Evolutionary conservation across 495 filamentous ascomycete genomes (phyloP), one percentile per base, ranked within the genome.

Genomic region (Talaromyces liani): DNA sequence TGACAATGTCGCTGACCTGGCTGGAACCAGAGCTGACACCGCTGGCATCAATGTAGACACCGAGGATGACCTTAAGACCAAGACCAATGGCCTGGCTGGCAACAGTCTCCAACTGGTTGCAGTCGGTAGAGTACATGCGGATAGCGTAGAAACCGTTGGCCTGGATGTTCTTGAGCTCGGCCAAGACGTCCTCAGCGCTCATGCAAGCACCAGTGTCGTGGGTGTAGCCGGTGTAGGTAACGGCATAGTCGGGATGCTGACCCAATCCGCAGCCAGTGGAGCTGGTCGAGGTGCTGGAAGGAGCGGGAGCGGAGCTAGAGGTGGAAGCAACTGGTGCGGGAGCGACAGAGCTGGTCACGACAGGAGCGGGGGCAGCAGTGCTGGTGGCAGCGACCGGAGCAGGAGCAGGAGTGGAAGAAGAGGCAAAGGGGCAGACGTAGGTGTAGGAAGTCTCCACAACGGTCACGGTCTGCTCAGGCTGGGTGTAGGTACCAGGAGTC

Each of bases 111-210:
- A 97, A 91, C 65, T 84, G 85, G 73, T 79, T 81, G 83, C 93
- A 98, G 85, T 96, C 93, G 68, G 92, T 90, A 65, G 87, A 89
- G 87, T 98, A 97, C 75, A 96, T 79, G 75, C 93, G 93, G 75
- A 98, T 74, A 63, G 86, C 82, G 66, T 77, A 80, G 85, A 97
- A 94, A 65, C 91, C 92, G 72, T 87, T 86, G 47, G 67, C 36
- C 65, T 85, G 82, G 69, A 97, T 95, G 62, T 73, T 65, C 58
- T 80, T 75, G 67, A 97, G 83, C 69, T 97, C 91, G 51, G 65
- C 60, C 62, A 75, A 61, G 70, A 98, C 85, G 60, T 86, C 75
- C 45, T 61, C 47, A 63, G 81, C 74, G 70, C 68, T 65, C 87
- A 91, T 92, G 88, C 93, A 97, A 16, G 70, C 67, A 68, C 86